These are phyloP conservation scores for Botrytis squamosa DNA, from an alignment of 2,329 filamentous ascomycete species.

Conservation along the genomic window DNA sequence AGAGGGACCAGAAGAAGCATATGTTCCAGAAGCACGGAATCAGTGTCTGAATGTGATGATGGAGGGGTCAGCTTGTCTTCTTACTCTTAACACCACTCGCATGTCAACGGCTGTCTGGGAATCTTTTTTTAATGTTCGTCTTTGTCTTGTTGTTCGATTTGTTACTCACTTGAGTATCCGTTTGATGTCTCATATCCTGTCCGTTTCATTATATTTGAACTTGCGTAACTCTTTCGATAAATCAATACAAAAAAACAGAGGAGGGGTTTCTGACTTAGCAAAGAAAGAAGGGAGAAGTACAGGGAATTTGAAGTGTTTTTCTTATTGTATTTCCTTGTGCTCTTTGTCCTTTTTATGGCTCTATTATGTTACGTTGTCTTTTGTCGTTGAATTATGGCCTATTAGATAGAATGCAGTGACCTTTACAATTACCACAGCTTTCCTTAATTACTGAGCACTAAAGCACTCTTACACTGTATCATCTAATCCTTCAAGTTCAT, in stretches of 20 bases:
- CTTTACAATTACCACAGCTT: not conserved
- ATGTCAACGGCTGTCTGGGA: not conserved
- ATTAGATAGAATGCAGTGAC: not conserved
- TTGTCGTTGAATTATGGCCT: not conserved
- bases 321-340: not conserved
- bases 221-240: not conserved
- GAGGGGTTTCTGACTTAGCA: not conserved
- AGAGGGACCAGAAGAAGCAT: slow-evolving; percentile 28
- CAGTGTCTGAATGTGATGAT: not conserved
- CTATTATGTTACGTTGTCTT: slow-evolving; percentile 1
- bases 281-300: not conserved
- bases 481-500: slow-evolving; percentile 1
- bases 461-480: not conserved
- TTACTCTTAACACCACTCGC: no score
- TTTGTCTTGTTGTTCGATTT: not conserved
- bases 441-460: not conserved
- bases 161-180: not conserved
- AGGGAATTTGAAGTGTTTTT: not conserved
- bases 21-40: slow-evolving; percentile 8
- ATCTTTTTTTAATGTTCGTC: not conserved
- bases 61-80: no score
- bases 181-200: not conserved
- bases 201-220: not conserved
- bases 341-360: not conserved
- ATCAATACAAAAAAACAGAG: not conserved